Base-by-base conservation (phyloP, 768 basidiomycete genomes). In the Naganishia vishniacii region DNA sequence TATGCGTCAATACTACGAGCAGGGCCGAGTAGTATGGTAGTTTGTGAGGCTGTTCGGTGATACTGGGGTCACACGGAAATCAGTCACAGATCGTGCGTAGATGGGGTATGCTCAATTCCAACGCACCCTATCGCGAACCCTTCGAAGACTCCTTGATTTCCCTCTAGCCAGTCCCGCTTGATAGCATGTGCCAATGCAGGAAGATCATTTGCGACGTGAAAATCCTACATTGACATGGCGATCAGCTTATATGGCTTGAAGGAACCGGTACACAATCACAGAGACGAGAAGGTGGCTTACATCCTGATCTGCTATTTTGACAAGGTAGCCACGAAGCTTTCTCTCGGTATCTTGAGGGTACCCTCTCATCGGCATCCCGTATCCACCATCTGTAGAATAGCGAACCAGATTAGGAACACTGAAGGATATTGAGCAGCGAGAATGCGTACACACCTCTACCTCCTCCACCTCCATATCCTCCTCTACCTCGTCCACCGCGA, bases 41-140 rank as follows among this genome's bases (percentile, higher is more conserved):
- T 81, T 98, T 99, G 81, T 85, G 92, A 0, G 93, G 92, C 70
- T 95, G 88, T 78, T 97, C 90, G 0, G 87, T 90, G 59, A 77
- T 65, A 15, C 78, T 78, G 40, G 15, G n/a, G n/a, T 37, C 16
- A 47, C 2, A 20, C 26, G 5, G 45, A 28, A 41, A 56, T 16
- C 48, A 44, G 20, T 20, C n/a, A n/a, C n/a, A n/a, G n/a, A n/a
- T n/a, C n/a, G n/a, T n/a, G n/a, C n/a, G n/a, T n/a, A n/a, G n/a
- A n/a, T n/a, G n/a, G n/a, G n/a, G n/a, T n/a, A n/a, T n/a, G n/a
- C n/a, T n/a, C 4, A 37, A 34, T 34, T 23, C 2, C 61, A 8
- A 68, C 77, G 37, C 16, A 77, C 78, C 77, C 76, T 18, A 75
- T 71, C 23, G 75, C 66, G 72, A 80, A 79, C 3, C 73, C 75